phyloP scores from a whole-genome alignment of 495 filamentous ascomycete species.

The Lophiotrema nucula region DNA sequence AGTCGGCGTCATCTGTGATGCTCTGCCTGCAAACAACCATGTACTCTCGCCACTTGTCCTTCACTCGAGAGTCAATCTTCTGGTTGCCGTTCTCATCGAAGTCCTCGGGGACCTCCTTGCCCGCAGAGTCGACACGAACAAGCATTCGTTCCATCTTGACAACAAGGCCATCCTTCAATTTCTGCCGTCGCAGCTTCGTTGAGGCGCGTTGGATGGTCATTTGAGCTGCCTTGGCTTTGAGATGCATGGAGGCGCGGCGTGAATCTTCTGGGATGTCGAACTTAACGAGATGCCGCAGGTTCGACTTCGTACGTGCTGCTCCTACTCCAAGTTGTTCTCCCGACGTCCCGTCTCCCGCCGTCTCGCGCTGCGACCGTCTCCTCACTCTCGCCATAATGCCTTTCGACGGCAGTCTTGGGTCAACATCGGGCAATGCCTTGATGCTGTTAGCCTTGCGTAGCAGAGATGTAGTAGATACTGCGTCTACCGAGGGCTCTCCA shows the following conservation, averaged over 20 bases:
- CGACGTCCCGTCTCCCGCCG: neutral
- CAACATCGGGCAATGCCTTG: slow-evolving; percentile 10
- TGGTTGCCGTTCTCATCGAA: slow-evolving; percentile 67
- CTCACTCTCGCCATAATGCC: slow-evolving; percentile 23
- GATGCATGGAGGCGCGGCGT: slow-evolving; percentile 32
- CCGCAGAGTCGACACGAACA: slow-evolving; percentile 60
- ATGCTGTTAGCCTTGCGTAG: slow-evolving; percentile 29
- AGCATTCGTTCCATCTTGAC: slow-evolving; percentile 76
- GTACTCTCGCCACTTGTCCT: slow-evolving; percentile 71
- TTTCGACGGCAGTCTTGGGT: slow-evolving; percentile 8
- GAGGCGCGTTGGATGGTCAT: slow-evolving; percentile 33
- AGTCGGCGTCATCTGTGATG: slow-evolving; percentile 53
- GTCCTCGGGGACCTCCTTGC: slow-evolving; percentile 56
- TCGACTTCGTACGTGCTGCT: slow-evolving; percentile 20
- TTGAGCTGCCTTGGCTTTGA: slow-evolving; percentile 35
- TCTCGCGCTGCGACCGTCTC: slow-evolving; percentile 18
- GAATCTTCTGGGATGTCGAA: slow-evolving; percentile 36
- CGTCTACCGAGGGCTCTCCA: slow-evolving; percentile 29
- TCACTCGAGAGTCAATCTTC: slow-evolving; percentile 57
- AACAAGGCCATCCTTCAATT: slow-evolving; percentile 59
- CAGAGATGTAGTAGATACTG: slow-evolving; percentile 29
- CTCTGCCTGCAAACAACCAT: slow-evolving; percentile 67
- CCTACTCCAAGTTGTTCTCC: neutral
- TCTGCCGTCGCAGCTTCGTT: slow-evolving; percentile 29
- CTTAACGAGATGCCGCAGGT: slow-evolving; percentile 30